These are phyloP conservation scores for Colletotrichum cereale DNA, from an alignment of 2,329 filamentous ascomycete genomes.

Conservation along the genomic window DNA sequence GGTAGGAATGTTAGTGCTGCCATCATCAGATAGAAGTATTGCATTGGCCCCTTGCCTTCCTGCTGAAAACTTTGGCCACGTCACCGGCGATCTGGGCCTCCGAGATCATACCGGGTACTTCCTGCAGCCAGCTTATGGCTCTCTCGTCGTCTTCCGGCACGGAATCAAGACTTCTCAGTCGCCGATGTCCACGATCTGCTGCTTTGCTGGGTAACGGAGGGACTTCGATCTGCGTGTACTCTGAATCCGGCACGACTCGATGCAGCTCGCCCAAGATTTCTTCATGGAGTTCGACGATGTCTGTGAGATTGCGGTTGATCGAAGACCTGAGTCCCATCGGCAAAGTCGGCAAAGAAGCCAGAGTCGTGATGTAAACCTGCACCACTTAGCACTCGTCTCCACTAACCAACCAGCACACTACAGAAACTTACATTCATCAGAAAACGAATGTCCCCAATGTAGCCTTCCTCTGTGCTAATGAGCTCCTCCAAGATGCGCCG, in stretches of 20 bases:
- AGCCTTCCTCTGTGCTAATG: constrained; percentile 86
- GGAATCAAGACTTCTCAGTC: constrained; percentile 63
- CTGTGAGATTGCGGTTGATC: constrained; percentile 82
- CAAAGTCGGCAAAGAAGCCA: constrained; percentile 77
- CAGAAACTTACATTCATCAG: constrained; percentile 78
- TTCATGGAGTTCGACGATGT: constrained; percentile 87
- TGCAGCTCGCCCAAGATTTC: constrained; percentile 82
- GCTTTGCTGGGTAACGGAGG: constrained; percentile 40
- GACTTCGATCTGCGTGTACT: constrained; percentile 64
- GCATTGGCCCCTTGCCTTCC: constrained; percentile 59
- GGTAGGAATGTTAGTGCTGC: constrained; percentile 14
- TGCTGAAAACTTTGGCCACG: constrained; percentile 71
- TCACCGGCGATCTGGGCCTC: constrained; percentile 71
- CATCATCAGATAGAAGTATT: not conserved
- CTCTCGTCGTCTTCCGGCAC: constrained; percentile 56
- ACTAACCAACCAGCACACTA: not conserved
- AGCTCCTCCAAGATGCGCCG: constrained; percentile 87
- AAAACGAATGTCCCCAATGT: constrained; percentile 88
- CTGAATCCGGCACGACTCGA: constrained; percentile 75
- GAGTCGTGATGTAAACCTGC: constrained; percentile 80
- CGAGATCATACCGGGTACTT: constrained; percentile 64
- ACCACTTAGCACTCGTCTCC: constrained; percentile 25
- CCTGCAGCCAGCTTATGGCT: constrained; percentile 56
- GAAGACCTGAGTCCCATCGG: constrained; percentile 75
- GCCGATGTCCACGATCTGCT: constrained; percentile 52